Evolutionary conservation across 495 filamentous ascomycete genomes (phyloP).

Genomic region (Penicillium malachiteum): DNA sequence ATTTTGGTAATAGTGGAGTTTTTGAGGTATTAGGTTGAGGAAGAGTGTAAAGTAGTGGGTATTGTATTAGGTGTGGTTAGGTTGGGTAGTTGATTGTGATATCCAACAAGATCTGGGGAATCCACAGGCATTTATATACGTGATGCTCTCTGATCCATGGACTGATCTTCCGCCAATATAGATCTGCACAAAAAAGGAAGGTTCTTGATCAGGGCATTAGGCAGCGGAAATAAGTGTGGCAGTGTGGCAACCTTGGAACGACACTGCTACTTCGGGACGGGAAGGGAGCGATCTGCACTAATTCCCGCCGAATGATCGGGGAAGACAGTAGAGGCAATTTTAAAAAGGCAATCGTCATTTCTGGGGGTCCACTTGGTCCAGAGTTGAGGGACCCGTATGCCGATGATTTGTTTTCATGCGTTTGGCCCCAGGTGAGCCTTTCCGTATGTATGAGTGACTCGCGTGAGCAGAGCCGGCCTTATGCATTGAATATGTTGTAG

Average conservation of each 20-base stretch:
- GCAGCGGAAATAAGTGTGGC: not conserved
- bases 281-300: not conserved
- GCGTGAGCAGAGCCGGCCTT: too few species aligned
- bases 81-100: not conserved
- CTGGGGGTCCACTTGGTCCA: not conserved
- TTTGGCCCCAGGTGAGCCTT: not conserved
- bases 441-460: too few species aligned
- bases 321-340: constrained; percentile 2
- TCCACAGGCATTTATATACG: not conserved
- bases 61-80: not conserved
- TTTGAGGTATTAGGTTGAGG: not conserved
- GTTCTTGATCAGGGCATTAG: not conserved
- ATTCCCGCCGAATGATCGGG: not conserved
- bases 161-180: constrained; percentile 2
- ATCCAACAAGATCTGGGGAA: not conserved
- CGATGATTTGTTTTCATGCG: not conserved
- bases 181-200: not conserved
- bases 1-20: constrained; percentile 3
- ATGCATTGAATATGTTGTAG: too few species aligned
- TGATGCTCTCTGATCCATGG: not conserved
- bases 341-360: constrained; percentile 2
- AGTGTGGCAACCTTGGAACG: constrained; percentile 5
- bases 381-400: not conserved
- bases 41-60: not conserved
- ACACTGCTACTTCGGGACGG: not conserved